Evolutionary conservation across 176 grass and related monocot species (phyloP).

Genomic region (Carex myosuroides): DNA sequence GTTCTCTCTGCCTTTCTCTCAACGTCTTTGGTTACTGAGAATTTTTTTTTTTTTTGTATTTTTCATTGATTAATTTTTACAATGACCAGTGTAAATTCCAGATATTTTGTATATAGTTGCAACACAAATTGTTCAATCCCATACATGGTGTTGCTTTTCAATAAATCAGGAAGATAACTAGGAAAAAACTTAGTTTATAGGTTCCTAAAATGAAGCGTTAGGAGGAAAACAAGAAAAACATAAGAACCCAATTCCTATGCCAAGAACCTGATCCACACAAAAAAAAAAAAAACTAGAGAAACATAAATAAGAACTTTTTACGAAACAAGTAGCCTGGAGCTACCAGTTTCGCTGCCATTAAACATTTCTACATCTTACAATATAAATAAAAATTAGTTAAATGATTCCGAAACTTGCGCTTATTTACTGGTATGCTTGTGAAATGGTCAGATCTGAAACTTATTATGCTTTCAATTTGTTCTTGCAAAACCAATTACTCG

Average conservation of each 20-base stretch:
- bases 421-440: background rate
- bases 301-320: background rate
- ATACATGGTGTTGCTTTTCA: background rate
- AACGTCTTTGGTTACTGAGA: background rate
- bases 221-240: too few species aligned
- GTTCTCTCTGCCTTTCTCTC: slow-evolving; percentile 8
- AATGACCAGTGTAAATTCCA: background rate
- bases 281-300: background rate
- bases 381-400: background rate
- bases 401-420: background rate
- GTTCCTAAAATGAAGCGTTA: background rate
- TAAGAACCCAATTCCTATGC: background rate
- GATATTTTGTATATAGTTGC: background rate
- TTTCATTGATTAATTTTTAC: background rate
- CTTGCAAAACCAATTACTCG: background rate
- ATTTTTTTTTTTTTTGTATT: background rate
- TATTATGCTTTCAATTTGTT: background rate
- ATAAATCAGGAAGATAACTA: background rate
- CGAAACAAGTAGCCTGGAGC: background rate
- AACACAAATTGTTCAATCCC: background rate
- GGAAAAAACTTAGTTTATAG: background rate
- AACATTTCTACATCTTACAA: background rate
- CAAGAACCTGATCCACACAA: too few species aligned
- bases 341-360: background rate
- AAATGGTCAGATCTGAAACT: background rate